A percentile compares a stretch with the other conserved stretches of the same genome.
Conservation (phyloP, 2,329 filamentous ascomycete genomes). For the Didymella pinodella region DNA sequence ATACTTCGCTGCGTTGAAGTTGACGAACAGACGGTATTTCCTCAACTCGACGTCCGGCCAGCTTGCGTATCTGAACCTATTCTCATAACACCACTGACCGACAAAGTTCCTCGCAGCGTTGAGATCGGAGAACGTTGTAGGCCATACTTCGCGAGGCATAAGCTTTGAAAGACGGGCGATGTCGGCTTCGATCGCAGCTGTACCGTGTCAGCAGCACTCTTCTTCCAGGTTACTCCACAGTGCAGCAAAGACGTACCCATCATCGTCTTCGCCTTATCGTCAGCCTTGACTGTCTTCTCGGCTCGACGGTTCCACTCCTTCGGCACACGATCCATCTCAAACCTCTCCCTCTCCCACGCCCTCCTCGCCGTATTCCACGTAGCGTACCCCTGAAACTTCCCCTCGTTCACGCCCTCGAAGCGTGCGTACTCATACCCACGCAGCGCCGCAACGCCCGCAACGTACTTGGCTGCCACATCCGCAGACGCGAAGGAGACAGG, state of each 20-base stretch:
- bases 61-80: conserved; percentile 6
- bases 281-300: background rate
- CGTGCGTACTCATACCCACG: background rate
- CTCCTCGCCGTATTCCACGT: conserved; percentile 6
- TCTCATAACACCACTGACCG: background rate
- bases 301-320: background rate
- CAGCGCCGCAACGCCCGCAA: background rate
- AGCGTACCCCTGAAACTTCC: conserved; percentile 11
- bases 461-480: conserved; percentile 4
- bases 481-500: background rate
- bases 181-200: conserved; percentile 9
- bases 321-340: background rate
- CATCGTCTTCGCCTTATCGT: background rate
- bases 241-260: background rate
- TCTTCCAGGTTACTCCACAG: background rate
- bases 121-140: background rate
- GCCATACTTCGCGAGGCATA: background rate
- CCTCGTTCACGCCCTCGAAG: conserved; percentile 1
- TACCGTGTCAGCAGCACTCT: background rate
- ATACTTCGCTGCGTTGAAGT: conserved; percentile 15
- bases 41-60: conserved; percentile 8
- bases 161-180: background rate
- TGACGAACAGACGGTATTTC: conserved; percentile 11
- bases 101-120: conserved; percentile 21
- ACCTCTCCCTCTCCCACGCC: background rate